phyloP scores from a whole-genome alignment of 306 rosid genomes.

The Gillenia trifoliata region DNA sequence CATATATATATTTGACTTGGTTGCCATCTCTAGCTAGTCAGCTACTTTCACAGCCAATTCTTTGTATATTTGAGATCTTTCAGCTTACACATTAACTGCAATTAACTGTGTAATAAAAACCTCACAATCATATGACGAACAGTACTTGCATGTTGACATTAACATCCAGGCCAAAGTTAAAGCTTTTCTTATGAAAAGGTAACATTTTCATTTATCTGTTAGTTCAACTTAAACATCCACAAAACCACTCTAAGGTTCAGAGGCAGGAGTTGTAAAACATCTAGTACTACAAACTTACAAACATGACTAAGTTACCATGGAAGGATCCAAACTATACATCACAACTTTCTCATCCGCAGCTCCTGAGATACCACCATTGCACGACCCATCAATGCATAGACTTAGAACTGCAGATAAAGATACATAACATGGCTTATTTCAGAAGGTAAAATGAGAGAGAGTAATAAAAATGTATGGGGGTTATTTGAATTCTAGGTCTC shows the following conservation, averaged over 20 bases:
- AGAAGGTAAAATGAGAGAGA: not conserved
- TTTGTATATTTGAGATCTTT: not conserved
- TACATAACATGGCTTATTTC: constrained; percentile 4
- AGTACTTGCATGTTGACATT: not conserved
- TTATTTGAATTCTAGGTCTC: constrained; percentile 8
- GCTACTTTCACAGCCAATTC: not conserved
- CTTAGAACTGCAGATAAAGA: constrained; percentile 62
- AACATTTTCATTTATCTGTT: not conserved
- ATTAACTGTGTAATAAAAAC: not conserved
- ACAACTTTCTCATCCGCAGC: constrained; percentile 81
- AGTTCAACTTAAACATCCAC: not conserved
- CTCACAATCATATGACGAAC: not conserved
- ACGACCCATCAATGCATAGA: constrained; percentile 57
- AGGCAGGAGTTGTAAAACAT: not conserved
- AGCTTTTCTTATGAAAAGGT: not conserved
- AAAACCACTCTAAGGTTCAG: not conserved
- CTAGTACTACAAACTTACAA: not conserved
- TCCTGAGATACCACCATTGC: constrained; percentile 90
- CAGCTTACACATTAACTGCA: not conserved
- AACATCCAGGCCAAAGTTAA: not conserved
- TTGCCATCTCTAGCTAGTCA: not conserved
- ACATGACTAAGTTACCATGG: constrained; percentile 51
- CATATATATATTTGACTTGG: not conserved
- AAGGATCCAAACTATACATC: constrained; percentile 71
- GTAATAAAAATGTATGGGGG: not conserved